Percentiles rank a stretch among this genome's conserved stretches.
Evolutionary conservation across 2,329 filamentous ascomycete genomes (phyloP).

Genomic region (Coniochaeta sp.): DNA sequence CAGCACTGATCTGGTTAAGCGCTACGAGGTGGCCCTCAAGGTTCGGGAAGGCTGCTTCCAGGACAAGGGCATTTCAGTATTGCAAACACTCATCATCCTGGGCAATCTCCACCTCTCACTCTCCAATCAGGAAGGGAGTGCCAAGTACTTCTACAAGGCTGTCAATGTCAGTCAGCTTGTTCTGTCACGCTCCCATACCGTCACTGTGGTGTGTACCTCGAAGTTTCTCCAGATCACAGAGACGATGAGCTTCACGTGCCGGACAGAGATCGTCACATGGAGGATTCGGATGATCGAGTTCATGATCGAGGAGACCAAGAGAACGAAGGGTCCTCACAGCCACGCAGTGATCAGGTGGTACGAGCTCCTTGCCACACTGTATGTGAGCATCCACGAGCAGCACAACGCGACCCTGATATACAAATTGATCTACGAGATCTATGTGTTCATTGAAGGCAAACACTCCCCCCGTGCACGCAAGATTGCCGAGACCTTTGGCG

Average conservation of each 20-base stretch:
- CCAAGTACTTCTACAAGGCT: slow-evolving; percentile 28
- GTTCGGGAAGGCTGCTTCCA: slow-evolving; percentile 27
- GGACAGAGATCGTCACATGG: slow-evolving; percentile 28
- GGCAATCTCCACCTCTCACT: slow-evolving; percentile 21
- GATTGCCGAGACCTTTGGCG: slow-evolving; percentile 22
- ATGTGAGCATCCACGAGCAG: slow-evolving; percentile 26
- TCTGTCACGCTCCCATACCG: slow-evolving; percentile 20
- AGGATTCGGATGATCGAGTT: slow-evolving; percentile 25
- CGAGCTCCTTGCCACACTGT: slow-evolving; percentile 26
- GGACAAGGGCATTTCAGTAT: slow-evolving; percentile 23
- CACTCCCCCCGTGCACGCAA: slow-evolving; percentile 19
- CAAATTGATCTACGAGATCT: slow-evolving; percentile 25
- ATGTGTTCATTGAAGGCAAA: slow-evolving; percentile 21
- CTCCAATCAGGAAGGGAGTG: slow-evolving; percentile 15
- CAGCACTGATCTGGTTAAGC: slow-evolving; percentile 13
- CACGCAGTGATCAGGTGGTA: slow-evolving; percentile 28
- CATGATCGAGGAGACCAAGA: slow-evolving; percentile 28
- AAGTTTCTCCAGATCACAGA: slow-evolving; percentile 26
- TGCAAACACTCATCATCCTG: slow-evolving; percentile 28
- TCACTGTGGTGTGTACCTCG: slow-evolving; percentile 26
- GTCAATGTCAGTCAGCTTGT: slow-evolving; percentile 21
- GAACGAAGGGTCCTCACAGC: slow-evolving; percentile 23
- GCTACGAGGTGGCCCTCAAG: slow-evolving; percentile 24
- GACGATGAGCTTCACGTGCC: slow-evolving; percentile 22
- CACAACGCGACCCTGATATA: slow-evolving; percentile 22